Conservation (phyloP, 192 early-diverging fungal genomes). For the Rhizoclosmatium sp. region DNA sequence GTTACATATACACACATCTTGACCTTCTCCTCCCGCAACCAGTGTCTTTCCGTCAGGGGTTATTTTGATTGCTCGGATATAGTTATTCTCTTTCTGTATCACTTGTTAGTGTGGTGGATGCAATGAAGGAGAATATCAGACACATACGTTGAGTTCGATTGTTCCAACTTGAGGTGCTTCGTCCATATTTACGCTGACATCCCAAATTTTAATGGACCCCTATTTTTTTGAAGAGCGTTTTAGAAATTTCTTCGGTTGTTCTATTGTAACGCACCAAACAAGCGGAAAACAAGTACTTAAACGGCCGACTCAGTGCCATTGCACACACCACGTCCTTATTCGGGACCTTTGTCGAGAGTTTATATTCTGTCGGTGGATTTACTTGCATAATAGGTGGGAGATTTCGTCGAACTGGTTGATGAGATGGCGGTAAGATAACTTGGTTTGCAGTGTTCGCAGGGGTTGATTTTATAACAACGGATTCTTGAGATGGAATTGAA, state of each 20-base stretch:
- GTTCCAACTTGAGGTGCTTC: conserved; percentile 27
- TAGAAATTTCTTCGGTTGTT: too few relatives aligned
- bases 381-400: conserved; percentile 19
- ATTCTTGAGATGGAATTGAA: conserved; percentile 5
- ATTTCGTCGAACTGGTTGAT: neutral
- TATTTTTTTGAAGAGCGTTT: neutral
- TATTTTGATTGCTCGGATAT: conserved; percentile 28
- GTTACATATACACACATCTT: conserved; percentile 33
- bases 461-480: neutral
- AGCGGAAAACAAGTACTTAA: conserved; percentile 38
- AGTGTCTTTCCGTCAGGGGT: conserved; percentile 37
- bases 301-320: conserved; percentile 32
- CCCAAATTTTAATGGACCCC: conserved; percentile 38
- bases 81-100: neutral
- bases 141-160: conserved; percentile 27
- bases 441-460: neutral
- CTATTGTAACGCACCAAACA: neutral
- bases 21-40: conserved; percentile 32
- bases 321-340: conserved; percentile 35
- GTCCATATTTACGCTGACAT: neutral
- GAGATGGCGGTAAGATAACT: neutral
- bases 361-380: conserved; percentile 12
- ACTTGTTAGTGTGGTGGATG: neutral
- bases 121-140: neutral
- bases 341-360: conserved; percentile 4